A percentile compares a stretch with the other conserved stretches of the same genome.
Evolutionary conservation across 805 yeast species (phyloP).

Genomic region (Candida manassasensis): DNA sequence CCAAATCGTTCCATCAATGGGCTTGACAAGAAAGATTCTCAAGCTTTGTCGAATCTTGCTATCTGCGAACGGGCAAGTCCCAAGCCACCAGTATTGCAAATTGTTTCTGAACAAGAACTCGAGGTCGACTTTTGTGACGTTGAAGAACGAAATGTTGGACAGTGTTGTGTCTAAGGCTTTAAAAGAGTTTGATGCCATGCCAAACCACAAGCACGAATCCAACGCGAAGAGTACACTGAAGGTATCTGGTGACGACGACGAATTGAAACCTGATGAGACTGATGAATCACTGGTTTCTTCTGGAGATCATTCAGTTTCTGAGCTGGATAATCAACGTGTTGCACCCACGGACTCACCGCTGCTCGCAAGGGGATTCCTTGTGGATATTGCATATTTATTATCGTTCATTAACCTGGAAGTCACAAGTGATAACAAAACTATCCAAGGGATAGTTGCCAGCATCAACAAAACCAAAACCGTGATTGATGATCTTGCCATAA

Average conservation of each 20-base stretch:
- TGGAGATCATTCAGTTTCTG: too few species aligned
- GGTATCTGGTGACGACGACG: neutral
- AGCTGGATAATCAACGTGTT: too few species aligned
- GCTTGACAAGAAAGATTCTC: constrained; percentile 16
- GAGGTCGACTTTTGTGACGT: constrained; percentile 14
- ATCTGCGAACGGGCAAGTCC: constrained; percentile 6
- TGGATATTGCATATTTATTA: constrained; percentile 20
- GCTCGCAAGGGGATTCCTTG: constrained; percentile 10
- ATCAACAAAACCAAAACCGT: neutral
- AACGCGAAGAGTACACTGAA: constrained; percentile 1
- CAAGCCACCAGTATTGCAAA: constrained; percentile 12
- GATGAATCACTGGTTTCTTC: too few species aligned
- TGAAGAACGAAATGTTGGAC: constrained; percentile 18
- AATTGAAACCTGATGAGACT: too few species aligned
- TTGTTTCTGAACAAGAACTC: constrained; percentile 19
- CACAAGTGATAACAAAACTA: neutral
- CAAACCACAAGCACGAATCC: neutral
- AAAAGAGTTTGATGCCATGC: neutral
- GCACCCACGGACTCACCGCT: too few species aligned
- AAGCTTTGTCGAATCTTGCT: constrained; percentile 12
- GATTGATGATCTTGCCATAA: constrained; percentile 7
- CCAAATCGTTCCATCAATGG: constrained; percentile 16
- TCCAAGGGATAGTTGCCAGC: neutral
- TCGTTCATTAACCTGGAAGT: constrained; percentile 10
- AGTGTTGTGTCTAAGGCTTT: neutral